These are phyloP conservation scores for Blastobotrys apis DNA, from an alignment of 1,139 yeast species.

Conservation along the genomic window DNA sequence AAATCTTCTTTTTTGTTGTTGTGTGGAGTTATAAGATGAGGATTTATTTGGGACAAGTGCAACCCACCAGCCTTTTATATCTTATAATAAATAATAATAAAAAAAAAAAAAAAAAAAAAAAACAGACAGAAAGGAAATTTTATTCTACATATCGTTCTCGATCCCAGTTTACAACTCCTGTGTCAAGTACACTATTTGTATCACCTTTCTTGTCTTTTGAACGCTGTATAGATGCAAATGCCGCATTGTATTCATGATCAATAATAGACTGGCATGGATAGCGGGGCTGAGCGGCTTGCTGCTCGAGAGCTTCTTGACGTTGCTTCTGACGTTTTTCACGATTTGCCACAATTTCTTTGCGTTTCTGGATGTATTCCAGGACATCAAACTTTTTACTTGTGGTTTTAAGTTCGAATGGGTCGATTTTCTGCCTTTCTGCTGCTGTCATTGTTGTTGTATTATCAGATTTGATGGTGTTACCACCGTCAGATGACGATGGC, in stretches of 20 bases:
- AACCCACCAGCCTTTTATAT: too few species aligned
- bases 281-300: conserved; percentile 4
- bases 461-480: not conserved
- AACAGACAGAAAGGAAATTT: too few species aligned
- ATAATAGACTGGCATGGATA: conserved; percentile 7
- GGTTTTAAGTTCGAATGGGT: not conserved
- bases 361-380: conserved; percentile 17
- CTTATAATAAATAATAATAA: not conserved
- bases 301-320: conserved; percentile 8
- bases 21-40: not conserved
- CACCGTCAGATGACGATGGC: conserved; percentile 1
- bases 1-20: conserved; percentile 1
- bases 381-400: conserved; percentile 17
- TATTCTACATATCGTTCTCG: conserved; percentile 10
- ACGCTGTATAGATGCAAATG: conserved; percentile 18
- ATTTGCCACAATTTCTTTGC: conserved; percentile 14
- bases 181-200: conserved; percentile 13
- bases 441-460: not conserved
- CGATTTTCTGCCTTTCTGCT: conserved; percentile 1
- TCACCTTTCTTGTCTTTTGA: conserved; percentile 11
- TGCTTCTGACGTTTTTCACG: conserved; percentile 12
- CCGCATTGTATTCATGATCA: conserved; percentile 18
- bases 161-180: conserved; percentile 19
- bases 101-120: conserved; percentile 2
- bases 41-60: too few species aligned